Conservation (phyloP, 2,329 filamentous ascomycete genomes). For the Aspergillus sp. region DNA sequence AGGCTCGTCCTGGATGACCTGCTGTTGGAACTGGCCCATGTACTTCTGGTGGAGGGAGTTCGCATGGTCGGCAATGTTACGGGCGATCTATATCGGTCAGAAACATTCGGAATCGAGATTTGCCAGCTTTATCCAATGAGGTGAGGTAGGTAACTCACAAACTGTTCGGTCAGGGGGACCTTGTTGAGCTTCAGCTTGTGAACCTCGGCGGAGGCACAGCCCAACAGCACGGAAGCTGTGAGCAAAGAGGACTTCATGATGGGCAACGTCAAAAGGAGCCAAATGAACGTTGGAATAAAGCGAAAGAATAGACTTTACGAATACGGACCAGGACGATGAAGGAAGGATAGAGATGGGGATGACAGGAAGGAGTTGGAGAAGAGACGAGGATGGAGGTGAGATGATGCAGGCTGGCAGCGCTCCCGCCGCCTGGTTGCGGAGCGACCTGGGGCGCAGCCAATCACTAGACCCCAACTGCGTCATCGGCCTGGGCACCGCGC, state of each 20-base stretch:
- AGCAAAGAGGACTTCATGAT: constrained; percentile 86
- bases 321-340: constrained; percentile 30
- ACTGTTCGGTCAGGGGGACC: constrained; percentile 86
- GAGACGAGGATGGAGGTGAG: constrained; percentile 24
- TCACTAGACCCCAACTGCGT: constrained; percentile 27
- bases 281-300: constrained; percentile 16
- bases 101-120: constrained; percentile 15
- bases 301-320: constrained; percentile 23
- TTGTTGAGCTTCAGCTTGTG: constrained; percentile 99
- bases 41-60: constrained; percentile 93
- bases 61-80: constrained; percentile 80
- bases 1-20: constrained; percentile 78
- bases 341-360: constrained; percentile 28
- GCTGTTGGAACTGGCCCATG: constrained; percentile 75
- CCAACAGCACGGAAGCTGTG: constrained; percentile 78
- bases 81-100: constrained; percentile 62
- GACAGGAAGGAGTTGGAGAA: constrained; percentile 25
- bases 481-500: constrained; percentile 21
- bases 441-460: constrained; percentile 25
- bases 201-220: constrained; percentile 80
- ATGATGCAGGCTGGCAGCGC: constrained; percentile 22
- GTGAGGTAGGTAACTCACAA: constrained; percentile 63
- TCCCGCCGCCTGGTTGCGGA: constrained; percentile 29
- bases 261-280: constrained; percentile 18
- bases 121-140: background rate